Evolutionary conservation across 2,329 filamentous ascomycete genomes (phyloP), one percentile per base, ranked within the genome.

Genomic region (Chaetoscypha palmicola): DNA sequence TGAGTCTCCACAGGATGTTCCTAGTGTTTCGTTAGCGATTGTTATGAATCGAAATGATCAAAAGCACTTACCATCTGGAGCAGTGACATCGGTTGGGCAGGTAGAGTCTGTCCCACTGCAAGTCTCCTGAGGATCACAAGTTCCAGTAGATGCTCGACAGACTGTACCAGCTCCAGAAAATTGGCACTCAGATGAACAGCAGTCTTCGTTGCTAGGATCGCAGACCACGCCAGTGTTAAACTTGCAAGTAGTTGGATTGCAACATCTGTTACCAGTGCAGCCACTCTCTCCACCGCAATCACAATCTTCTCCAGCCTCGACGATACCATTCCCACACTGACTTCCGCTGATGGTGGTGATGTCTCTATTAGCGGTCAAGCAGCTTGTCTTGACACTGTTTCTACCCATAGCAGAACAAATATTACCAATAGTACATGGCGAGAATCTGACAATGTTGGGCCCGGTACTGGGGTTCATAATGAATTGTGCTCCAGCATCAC

Each of bases 381-480:
- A 98, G 20, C 61, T 66, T 0, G 79, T 80, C 50, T 86, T 83
- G 62, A 94, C 83, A 49, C 81, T 85, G 58, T 84, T 83, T 46
- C 83, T 77, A 41, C 77, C 79, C 51, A 98, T 73, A 22, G 87
- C 89, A 4, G 85, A 86, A 68, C 92, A 98, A 48, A 98, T 87
- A 60, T 97, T 97, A 51, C 92, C 92, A 53, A 98, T 76, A 19
- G 81, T 85, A 68, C 92, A 98, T 2, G 83, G 76, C 1, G 89
- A 96, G 67, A 98, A 98, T 32, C 74, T 68, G 1, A 74, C 83
- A 61, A 96, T 87, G 45, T 78, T 76, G 7, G 71, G 63, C 10
- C 74, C 76, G 1, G 91, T 92, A 9, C 86, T 92, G 0, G 92
- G 92, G 62, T 97, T 97, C 92, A 98, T 98, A 65, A 98, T 89